A percentile compares a stretch with the other conserved stretches of the same genome.
Evolutionary conservation across 768 basidiomycete species (phyloP).

Genomic region (Lactarius akahatsu): DNA sequence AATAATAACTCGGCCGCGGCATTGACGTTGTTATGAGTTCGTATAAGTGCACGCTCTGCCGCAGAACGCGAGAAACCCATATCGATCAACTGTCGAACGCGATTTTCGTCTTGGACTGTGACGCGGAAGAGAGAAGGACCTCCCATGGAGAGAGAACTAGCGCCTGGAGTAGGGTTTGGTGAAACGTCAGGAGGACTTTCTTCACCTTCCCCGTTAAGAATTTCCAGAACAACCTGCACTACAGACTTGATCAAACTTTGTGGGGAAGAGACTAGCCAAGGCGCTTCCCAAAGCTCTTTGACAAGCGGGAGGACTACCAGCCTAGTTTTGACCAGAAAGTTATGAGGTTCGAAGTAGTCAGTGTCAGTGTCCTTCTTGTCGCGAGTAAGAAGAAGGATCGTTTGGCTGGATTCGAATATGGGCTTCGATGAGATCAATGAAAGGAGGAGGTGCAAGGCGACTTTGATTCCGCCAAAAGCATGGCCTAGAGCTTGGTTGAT

Average conservation of each 20-base stretch:
- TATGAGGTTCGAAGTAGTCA: constrained; percentile 81
- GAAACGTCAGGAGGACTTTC: constrained; percentile 50
- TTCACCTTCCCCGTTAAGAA: constrained; percentile 81
- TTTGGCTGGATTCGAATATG: constrained; percentile 85
- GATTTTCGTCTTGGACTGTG: constrained; percentile 67
- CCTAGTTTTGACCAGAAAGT: constrained; percentile 83
- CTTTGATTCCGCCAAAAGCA: constrained; percentile 79
- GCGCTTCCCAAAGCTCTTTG: constrained; percentile 72
- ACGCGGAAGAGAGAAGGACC: constrained; percentile 37
- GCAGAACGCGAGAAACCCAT: constrained; percentile 97
- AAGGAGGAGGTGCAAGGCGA: constrained; percentile 72
- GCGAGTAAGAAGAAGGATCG: constrained; percentile 61
- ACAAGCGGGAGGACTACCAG: constrained; percentile 65
- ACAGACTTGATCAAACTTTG: constrained; percentile 71
- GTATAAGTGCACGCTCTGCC: constrained; percentile 77
- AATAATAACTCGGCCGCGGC: constrained; percentile 88
- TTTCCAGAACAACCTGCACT: constrained; percentile 74
- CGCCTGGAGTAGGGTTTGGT: constrained; percentile 36
- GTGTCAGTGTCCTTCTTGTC: constrained; percentile 78
- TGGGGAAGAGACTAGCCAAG: constrained; percentile 79
- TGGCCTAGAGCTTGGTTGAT: constrained; percentile 68
- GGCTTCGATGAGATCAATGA: constrained; percentile 77
- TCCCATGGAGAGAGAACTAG: constrained; percentile 35
- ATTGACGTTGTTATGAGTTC: constrained; percentile 84
- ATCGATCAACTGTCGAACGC: constrained; percentile 81